Base-by-base conservation (phyloP, 1,139 yeast species). In the Blastobotrys indianensis region DNA sequence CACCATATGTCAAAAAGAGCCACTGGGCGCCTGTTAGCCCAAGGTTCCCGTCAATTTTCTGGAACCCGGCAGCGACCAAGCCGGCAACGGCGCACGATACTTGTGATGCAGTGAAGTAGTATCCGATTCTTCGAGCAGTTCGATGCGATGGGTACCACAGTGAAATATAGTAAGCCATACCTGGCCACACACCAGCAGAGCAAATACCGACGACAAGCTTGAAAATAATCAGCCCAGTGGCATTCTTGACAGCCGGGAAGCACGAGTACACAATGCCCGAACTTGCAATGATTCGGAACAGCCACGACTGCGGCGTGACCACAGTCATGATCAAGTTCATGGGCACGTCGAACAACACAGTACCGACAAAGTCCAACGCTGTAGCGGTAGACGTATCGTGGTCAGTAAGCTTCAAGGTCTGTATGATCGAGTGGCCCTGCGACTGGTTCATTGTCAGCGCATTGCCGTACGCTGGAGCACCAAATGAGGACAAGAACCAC, bases 171-270 rank as follows among this genome's bases (percentile, higher is more conserved):
- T 85, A 86, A 20, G 90, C 81, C 81, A 87, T 72, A 9, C 95
- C 96, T 1, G 96, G 96, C 95, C 95, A 87, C 2, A 88, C 80
- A 33, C 96, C 96, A 9, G 95, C 95, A 42, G 88, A 88, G 49
- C 83, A 85, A 49, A 83, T 59, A 40, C 96, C 96, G 20, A 85
- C 76, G 50, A 87, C 73, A 48, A 86, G 79, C 52, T 95, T 74
- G 38, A 80, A 66, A 2, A 90, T 94, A 47, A 80, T 79, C 28
- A 85, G 67, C 2, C 94, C 94, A 3, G 73, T 62, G 10, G 75
- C 67, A 47, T 70, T 74, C 10, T 59, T 49, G 47, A 85, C 69
- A 0, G 85, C 80, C 9, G 79, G 71, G 61, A 83, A 85, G 60
- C 94, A 86, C 1, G 85, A 63, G 58, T 83, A 85, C 1, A 84